phyloP scores from a whole-genome alignment of 2,329 filamentous ascomycete species.

The Periconia macrospinosa region DNA sequence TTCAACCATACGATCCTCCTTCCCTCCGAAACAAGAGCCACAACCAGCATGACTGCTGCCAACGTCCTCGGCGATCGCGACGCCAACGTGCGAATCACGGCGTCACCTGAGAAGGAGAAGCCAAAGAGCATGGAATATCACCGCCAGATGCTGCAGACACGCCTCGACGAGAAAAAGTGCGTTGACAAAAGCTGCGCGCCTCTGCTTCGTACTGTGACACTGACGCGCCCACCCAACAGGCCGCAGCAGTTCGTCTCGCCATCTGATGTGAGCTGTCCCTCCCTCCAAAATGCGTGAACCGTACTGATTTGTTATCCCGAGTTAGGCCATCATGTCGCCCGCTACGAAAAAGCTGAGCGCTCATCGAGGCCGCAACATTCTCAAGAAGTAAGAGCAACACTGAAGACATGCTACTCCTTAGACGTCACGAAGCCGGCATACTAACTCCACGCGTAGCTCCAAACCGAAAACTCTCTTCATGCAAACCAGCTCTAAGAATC shows the following conservation, averaged over 20 bases:
- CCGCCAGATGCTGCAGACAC: conserved; percentile 72
- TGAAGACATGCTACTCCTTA: not conserved
- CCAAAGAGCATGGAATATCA: conserved; percentile 68
- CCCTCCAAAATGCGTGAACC: no score
- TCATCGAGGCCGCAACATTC: conserved; percentile 77
- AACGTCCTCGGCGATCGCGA: conserved; percentile 68
- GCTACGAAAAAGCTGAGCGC: conserved; percentile 81
- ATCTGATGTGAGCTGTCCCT: conserved; percentile 60
- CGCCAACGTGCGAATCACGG: conserved; percentile 57
- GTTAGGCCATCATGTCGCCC: conserved; percentile 73
- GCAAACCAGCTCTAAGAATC: conserved; percentile 45
- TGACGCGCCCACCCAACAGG: conserved; percentile 16
- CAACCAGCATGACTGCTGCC: conserved; percentile 39
- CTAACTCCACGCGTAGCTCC: conserved; percentile 27
- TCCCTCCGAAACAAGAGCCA: not conserved
- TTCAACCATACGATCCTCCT: not conserved
- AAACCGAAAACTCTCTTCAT: conserved; percentile 47
- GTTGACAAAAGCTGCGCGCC: conserved; percentile 26
- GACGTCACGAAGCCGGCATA: not conserved
- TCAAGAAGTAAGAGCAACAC: conserved; percentile 64
- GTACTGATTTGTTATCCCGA: no score
- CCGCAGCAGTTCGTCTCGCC: conserved; percentile 72
- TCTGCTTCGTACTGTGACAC: not conserved
- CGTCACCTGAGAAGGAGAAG: conserved; percentile 40
- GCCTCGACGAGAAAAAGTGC: conserved; percentile 69